A percentile compares a stretch with the other conserved stretches of the same genome.
Conservation (phyloP, 306 rosid genomes). For the Malus domestica region DNA sequence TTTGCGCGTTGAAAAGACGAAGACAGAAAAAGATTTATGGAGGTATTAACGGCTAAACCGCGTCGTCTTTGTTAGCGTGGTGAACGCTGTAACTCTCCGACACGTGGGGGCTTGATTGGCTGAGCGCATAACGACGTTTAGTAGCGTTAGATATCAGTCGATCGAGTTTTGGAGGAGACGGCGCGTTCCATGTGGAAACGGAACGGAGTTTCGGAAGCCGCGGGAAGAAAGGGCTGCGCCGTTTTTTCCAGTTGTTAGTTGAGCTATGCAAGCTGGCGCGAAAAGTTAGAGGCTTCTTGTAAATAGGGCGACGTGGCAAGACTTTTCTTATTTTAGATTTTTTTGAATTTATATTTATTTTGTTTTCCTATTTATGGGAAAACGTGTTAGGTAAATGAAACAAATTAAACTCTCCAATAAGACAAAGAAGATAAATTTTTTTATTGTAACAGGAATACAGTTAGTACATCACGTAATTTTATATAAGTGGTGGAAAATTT, state of each 20-base stretch:
- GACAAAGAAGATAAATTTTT: no score
- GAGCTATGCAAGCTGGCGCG: constrained; percentile 5
- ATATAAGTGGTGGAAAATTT: no score
- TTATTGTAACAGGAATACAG: no score
- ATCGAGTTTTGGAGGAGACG: not conserved
- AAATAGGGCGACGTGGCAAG: not conserved
- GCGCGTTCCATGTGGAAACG: not conserved
- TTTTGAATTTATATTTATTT: no score
- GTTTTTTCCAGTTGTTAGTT: not conserved
- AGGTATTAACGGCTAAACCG: constrained; percentile 41
- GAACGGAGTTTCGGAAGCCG: constrained; percentile 1
- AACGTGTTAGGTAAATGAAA: no score
- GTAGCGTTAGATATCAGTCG: not conserved
- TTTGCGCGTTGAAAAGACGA: not conserved
- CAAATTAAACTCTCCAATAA: no score
- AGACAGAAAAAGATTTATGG: not conserved
- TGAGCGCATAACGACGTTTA: constrained; percentile 13
- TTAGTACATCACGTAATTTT: no score
- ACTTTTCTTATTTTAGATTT: not conserved
- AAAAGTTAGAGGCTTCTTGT: not conserved
- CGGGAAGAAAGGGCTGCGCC: not conserved
- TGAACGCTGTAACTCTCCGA: constrained; percentile 1
- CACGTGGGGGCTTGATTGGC: constrained; percentile 28
- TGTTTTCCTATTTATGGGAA: not conserved
- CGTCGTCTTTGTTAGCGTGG: constrained; percentile 45